phyloP scores from a whole-genome alignment of 768 basidiomycete genomes.

The Jaapia argillacea region DNA sequence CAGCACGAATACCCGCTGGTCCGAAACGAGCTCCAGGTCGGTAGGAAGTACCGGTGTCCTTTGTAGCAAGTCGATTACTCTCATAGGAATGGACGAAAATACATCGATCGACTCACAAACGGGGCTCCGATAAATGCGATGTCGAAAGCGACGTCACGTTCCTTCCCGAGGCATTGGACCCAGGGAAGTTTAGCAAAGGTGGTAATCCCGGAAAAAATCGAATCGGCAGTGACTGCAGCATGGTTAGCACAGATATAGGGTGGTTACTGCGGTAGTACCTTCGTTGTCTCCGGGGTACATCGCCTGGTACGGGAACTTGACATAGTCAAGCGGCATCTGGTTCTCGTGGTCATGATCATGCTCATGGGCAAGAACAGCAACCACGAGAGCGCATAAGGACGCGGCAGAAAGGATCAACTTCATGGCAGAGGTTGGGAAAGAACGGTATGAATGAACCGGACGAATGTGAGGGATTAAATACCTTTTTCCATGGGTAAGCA shows the following conservation, averaged over 20 bases:
- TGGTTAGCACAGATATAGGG: too few species aligned
- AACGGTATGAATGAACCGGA: too few species aligned
- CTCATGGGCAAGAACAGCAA: constrained; percentile 19
- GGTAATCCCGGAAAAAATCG: constrained; percentile 73
- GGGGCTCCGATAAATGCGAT: constrained; percentile 79
- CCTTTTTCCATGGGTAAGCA: too few species aligned
- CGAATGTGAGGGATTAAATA: too few species aligned
- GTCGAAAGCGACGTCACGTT: constrained; percentile 51
- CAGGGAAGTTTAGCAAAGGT: constrained; percentile 87
- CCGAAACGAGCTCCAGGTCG: constrained; percentile 82
- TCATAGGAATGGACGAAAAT: neutral
- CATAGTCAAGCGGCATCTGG: constrained; percentile 59
- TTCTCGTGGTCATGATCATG: constrained; percentile 31
- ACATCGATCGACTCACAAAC: constrained; percentile 31
- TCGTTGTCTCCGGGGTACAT: constrained; percentile 46
- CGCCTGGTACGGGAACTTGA: constrained; percentile 56
- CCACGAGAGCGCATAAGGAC: constrained; percentile 16
- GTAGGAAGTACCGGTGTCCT: constrained; percentile 71
- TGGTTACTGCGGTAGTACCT: constrained; percentile 29
- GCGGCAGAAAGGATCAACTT: constrained; percentile 10
- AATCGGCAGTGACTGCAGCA: constrained; percentile 56
- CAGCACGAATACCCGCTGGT: constrained; percentile 73
- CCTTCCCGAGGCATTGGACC: constrained; percentile 64
- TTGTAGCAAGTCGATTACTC: neutral
- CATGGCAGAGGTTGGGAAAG: too few species aligned